Evolutionary conservation across 768 basidiomycete genomes (phyloP), one percentile per base, ranked within the genome.

Genomic region (Punctularia strigosozonata): DNA sequence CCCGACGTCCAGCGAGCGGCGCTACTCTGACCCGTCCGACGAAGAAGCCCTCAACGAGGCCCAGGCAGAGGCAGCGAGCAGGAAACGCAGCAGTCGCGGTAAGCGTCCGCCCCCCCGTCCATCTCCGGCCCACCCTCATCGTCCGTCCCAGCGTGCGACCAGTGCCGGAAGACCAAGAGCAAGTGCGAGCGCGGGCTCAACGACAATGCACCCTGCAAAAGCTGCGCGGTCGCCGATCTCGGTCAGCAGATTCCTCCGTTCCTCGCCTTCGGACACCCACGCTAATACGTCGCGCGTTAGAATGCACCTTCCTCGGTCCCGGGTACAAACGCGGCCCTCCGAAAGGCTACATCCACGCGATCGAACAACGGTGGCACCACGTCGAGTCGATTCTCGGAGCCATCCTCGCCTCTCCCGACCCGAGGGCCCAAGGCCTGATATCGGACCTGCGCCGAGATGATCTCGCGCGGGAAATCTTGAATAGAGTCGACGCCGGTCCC

Each of bases 271-370:
- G 21, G 39, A 40, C 40, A 38, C 37, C 25, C 19, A 51, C 43
- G 41, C 42, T 46, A 47, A 41, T 48, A 34, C 33, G 8, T 34
- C 20, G 10, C 33, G 10, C 8, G 33, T 10, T 34, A 34, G 13
- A 20, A 8, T 19, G 21, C 30, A 12, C 34, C 19, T 34, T 36
- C 40, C 12, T 39, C 85, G 83, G 79, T 31, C 81, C 81, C 0
- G 82, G 78, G 50, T 80, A 80, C 55, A 83, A 82, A 52, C 77
- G 87, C 6, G 88, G 87, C 7, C 83, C 83, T 6, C 84, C 85
- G 4, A 87, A 87, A 52, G 89, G 89, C 17, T 92, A 92, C 55
- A 90, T 92, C 36, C 85, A 90, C 55, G 88, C 88, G 25, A 88
- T 92, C 38, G 89, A 92, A 60, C 82, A 85, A 43, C 61, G 88